Base-by-base conservation (phyloP, 805 yeast genomes). In the Lipomyces kockii region DNA sequence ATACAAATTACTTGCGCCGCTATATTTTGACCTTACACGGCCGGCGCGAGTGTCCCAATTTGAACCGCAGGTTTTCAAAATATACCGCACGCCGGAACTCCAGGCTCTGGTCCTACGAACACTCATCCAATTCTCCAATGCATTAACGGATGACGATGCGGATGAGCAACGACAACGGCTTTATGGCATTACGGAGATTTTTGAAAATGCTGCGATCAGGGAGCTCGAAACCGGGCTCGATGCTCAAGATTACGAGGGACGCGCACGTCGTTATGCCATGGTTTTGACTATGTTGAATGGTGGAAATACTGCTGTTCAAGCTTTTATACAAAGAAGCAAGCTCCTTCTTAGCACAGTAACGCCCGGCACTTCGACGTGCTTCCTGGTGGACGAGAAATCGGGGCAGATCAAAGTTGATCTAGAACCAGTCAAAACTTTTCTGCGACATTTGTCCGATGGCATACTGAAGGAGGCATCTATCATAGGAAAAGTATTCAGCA, bases 171-270 rank as follows among this genome's bases (percentile, higher is more conserved):
- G 74, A 9, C 76, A 72, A 37, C 67, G 85, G 67, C 77, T 89
- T 58, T 83, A 82, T 49, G 82, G 89, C 2, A 80, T 88, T 12
- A 76, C 86, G 51, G 94, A 89, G 73, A 80, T 90, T 22, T 90
- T 91, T 74, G 88, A 89, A 53, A 89, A 84, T 74, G 90, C 95
- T 0, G 82, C 89, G 7, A 76, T 91, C 17, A 78, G 86, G 58
- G 96, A 91, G 74, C 82, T 90, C 66, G 93, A 89, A 49, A 14
- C 82, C 37, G 87, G 84, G 68, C 83, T 83, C 67, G 85, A 83
- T 56, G 74, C 81, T 1, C 78, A 81, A 56, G 85, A 87, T 52
- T 84, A 77, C 46, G 78, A 75, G 4, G 77, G 78, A 11, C 77
- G 76, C 20, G 78, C 78, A 5, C 75, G 76, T 51, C 77, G 74